phyloP scores from a whole-genome alignment of 805 yeast species.

The Ogataea paradorogensis region DNA sequence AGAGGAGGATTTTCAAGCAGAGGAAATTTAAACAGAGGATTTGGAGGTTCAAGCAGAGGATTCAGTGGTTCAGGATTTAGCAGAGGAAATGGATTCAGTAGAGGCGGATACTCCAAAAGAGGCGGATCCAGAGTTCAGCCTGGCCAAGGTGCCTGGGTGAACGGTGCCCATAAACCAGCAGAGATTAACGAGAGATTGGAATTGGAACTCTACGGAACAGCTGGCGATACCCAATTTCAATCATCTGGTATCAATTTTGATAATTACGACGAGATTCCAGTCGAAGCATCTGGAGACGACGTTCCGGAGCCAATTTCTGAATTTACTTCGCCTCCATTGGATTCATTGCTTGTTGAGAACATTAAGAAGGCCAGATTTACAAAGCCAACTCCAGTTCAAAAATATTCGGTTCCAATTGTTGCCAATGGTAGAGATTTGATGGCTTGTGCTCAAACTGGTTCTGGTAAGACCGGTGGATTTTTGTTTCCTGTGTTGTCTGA shows the following conservation, averaged over 20 bases:
- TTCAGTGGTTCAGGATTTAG: conserved; percentile 35
- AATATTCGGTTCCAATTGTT: conserved; percentile 80
- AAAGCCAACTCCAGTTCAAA: conserved; percentile 95
- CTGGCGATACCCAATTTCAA: conserved; percentile 72
- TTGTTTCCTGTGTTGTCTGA: conserved; percentile 95
- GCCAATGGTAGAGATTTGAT: conserved; percentile 72
- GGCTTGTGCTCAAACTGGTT: conserved; percentile 98
- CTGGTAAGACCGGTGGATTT: conserved; percentile 99
- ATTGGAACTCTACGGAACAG: conserved; percentile 76
- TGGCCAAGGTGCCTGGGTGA: conserved; percentile 78
- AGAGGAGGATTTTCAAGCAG: conserved; percentile 30
- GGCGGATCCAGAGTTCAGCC: conserved; percentile 34
- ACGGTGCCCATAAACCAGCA: conserved; percentile 87
- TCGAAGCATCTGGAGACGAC: conserved; percentile 92
- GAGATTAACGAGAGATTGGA: conserved; percentile 68
- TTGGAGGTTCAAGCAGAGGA: conserved; percentile 28
- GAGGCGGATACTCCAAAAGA: conserved; percentile 31
- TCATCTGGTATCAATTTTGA: conserved; percentile 98
- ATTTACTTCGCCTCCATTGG: conserved; percentile 92
- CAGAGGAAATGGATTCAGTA: conserved; percentile 32
- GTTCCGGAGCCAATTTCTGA: conserved; percentile 91
- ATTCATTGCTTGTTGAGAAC: conserved; percentile 79
- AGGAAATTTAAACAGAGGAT: conserved; percentile 28
- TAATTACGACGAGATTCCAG: conserved; percentile 97
- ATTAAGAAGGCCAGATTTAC: conserved; percentile 85